These are phyloP conservation scores for Ephemerocybe angulata DNA, from an alignment of 768 basidiomycete species.

Conservation along the genomic window DNA sequence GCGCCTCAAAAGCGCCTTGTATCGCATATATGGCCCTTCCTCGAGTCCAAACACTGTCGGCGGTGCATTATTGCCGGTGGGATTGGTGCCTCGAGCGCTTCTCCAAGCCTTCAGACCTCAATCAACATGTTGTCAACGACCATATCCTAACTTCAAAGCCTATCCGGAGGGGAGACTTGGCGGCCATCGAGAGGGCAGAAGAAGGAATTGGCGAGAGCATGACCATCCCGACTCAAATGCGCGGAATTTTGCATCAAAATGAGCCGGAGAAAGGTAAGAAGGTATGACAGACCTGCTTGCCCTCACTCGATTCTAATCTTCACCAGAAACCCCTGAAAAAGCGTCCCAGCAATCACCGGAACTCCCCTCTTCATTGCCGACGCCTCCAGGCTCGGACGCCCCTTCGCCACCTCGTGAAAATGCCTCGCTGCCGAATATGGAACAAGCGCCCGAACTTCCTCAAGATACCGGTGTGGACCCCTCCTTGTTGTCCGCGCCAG, in stretches of 20 bases:
- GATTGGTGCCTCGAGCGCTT: slow-evolving; percentile 49
- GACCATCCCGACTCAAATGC: slow-evolving; percentile 10
- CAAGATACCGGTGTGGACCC: background rate
- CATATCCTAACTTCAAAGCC: slow-evolving; percentile 45
- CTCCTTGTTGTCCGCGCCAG: background rate
- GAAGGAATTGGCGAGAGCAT: slow-evolving; percentile 42
- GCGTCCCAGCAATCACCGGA: background rate
- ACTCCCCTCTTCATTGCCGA: slow-evolving; percentile 10
- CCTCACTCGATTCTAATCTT: no score
- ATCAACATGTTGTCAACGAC: slow-evolving; percentile 42
- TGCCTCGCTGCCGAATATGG: background rate
- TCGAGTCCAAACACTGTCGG: background rate
- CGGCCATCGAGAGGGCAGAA: slow-evolving; percentile 39
- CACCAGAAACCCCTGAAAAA: background rate
- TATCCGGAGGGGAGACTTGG: slow-evolving; percentile 43
- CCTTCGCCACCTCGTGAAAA: slow-evolving; percentile 3
- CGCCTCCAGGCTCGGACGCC: slow-evolving; percentile 10
- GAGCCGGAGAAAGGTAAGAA: background rate
- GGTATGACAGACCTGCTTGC: background rate
- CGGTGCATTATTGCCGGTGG: slow-evolving; percentile 43
- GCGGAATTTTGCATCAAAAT: background rate
- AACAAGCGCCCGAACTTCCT: background rate
- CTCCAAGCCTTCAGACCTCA: slow-evolving; percentile 32
- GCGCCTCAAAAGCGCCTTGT: no score
- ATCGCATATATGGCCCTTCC: no score